Evolutionary conservation across 2,329 filamentous ascomycete species (phyloP).

Genomic region (Corniculantispora saksenae): DNA sequence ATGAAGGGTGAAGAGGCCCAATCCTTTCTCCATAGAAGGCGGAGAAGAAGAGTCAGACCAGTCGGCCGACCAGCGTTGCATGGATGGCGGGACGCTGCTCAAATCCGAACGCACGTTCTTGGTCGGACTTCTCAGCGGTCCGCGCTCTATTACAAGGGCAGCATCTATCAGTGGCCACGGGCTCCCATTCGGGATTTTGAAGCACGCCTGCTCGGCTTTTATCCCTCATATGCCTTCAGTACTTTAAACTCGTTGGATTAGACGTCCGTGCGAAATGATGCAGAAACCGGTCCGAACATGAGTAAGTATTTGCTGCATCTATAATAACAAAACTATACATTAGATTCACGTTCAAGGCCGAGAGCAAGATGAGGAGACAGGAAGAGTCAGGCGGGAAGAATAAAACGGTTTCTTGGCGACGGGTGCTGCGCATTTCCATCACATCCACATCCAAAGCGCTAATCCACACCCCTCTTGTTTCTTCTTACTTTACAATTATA

Average conservation of each 20-base stretch:
- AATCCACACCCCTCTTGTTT: not conserved
- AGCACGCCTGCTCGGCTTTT: not conserved
- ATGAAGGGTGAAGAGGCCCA: not conserved
- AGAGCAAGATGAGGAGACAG: not conserved
- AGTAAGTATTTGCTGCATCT: not conserved
- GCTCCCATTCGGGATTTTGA: not conserved
- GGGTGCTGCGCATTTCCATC: not conserved
- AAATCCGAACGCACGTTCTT: not conserved
- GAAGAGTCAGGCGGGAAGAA: conserved; percentile 4
- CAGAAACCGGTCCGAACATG: not conserved
- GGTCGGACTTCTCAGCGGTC: not conserved
- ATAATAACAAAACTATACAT: not conserved
- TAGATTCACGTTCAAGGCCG: not conserved
- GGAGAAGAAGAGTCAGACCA: not conserved
- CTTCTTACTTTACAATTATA: not conserved
- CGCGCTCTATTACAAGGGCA: too few species aligned
- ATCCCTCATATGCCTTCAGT: not conserved
- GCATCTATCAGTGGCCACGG: not conserved
- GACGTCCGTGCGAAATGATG: not conserved
- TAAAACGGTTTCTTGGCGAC: conserved; percentile 12
- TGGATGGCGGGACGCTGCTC: not conserved
- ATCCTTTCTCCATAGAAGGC: not conserved
- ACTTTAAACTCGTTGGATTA: not conserved
- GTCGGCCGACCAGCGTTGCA: not conserved
- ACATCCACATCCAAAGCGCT: not conserved